These are phyloP conservation scores for Schizonepeta tenuifolia DNA, from an alignment of 257 asterid genomes.

Conservation along the genomic window DNA sequence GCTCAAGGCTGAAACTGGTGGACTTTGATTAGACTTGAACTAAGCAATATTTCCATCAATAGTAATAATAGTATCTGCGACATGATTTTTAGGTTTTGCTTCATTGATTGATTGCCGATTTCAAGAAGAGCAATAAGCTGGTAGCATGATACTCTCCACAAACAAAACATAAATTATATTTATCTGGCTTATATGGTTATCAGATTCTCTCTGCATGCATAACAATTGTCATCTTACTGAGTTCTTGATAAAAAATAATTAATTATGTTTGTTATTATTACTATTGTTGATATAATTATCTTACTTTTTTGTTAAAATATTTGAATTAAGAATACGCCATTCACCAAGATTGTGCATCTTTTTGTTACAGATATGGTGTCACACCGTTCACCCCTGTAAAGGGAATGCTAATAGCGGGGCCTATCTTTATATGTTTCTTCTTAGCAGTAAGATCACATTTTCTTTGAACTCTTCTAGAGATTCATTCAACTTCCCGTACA, in stretches of 20 bases:
- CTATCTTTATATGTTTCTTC: conserved; percentile 76
- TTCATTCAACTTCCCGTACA: conserved; percentile 12
- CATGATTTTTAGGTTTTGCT: not conserved
- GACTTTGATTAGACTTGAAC: not conserved
- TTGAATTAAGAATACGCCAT: not conserved
- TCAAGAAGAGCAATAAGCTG: not conserved
- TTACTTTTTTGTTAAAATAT: not conserved
- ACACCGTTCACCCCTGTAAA: conserved; percentile 77
- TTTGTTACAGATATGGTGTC: conserved; percentile 78
- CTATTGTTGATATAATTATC: not conserved
- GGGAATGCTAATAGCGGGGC: conserved; percentile 73
- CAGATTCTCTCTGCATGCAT: not conserved
- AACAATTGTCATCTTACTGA: not conserved
- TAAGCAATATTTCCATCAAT: not conserved
- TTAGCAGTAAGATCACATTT: conserved; percentile 71
- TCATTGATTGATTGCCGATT: not conserved
- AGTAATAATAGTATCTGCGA: not conserved
- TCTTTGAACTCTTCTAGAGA: not conserved
- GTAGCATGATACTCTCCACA: not conserved
- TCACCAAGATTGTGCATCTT: conserved; percentile 22
- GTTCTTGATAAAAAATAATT: not conserved
- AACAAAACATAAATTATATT: not conserved
- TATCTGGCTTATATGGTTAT: not conserved
- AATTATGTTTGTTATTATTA: not conserved
- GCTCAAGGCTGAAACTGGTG: not conserved